phyloP scores from a whole-genome alignment of 2,329 filamentous ascomycete species.

The Spiromastix sp. region DNA sequence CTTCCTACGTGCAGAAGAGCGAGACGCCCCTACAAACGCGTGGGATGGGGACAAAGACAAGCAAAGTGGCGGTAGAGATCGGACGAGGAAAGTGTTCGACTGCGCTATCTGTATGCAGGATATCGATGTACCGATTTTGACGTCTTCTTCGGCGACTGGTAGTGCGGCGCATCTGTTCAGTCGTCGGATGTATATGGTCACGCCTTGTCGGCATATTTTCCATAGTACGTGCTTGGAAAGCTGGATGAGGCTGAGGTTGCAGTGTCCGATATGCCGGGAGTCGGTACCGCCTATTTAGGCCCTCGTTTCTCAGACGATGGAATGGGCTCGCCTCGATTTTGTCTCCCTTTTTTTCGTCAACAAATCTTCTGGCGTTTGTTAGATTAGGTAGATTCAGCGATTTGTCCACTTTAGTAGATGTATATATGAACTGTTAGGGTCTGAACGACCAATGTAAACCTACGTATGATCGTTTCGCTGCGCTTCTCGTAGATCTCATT shows the following conservation, averaged over 20 bases:
- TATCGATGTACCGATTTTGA: constrained; percentile 75
- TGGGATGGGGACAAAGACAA: constrained; percentile 16
- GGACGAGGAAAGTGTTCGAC: constrained; percentile 58
- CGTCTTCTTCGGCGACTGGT: constrained; percentile 31
- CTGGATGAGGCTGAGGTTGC: constrained; percentile 87
- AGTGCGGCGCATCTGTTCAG: constrained; percentile 57
- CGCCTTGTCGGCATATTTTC: constrained; percentile 91
- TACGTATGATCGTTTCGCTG: no score
- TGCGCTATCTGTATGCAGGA: constrained; percentile 92
- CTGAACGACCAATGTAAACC: no score
- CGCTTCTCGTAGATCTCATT: no score
- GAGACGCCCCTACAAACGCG: constrained; percentile 26
- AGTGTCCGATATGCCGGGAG: constrained; percentile 93
- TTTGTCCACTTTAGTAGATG: no score
- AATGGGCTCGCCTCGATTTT: no score
- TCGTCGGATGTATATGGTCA: constrained; percentile 87
- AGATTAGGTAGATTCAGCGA: no score
- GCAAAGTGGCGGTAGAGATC: constrained; percentile 34
- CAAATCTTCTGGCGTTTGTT: no score
- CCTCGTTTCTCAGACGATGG: no score
- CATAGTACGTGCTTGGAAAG: constrained; percentile 85
- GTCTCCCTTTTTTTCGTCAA: not conserved
- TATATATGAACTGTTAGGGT: no score
- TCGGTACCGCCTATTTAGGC: constrained; percentile 67
- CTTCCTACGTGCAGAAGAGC: constrained; percentile 42